phyloP scores from a whole-genome alignment of 306 rosid genomes.

The Boehmeria nivea region DNA sequence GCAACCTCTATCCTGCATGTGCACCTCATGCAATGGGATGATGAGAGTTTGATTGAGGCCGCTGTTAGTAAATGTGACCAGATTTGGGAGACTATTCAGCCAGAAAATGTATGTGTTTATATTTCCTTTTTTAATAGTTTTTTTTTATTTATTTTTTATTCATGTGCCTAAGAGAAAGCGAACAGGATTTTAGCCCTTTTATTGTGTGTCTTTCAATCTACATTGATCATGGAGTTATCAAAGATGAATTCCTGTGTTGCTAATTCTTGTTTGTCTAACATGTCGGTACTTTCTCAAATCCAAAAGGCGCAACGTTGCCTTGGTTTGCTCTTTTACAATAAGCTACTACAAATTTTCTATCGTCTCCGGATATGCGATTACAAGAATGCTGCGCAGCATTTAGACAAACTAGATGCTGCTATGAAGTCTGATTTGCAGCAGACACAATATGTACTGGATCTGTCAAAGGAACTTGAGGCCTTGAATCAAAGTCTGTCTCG shows the following conservation, averaged over 20 bases:
- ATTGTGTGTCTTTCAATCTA: background rate
- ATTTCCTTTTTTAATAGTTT: constrained; percentile 14
- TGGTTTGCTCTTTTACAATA: constrained; percentile 85
- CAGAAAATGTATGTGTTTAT: constrained; percentile 55
- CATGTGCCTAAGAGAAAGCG: background rate
- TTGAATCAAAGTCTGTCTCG: constrained; percentile 82
- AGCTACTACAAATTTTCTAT: constrained; percentile 84
- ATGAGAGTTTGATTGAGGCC: constrained; percentile 63
- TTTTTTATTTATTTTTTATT: constrained; percentile 13
- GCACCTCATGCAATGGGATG: constrained; percentile 94
- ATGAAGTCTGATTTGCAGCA: constrained; percentile 75
- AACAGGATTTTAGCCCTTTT: background rate
- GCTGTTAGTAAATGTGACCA: constrained; percentile 70
- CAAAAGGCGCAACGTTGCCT: constrained; percentile 59
- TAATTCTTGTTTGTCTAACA: background rate
- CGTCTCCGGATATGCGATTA: constrained; percentile 85
- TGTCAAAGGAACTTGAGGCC: constrained; percentile 61
- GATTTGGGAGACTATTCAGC: constrained; percentile 74
- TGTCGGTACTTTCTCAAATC: constrained; percentile 16
- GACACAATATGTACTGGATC: constrained; percentile 54
- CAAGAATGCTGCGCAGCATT: constrained; percentile 85
- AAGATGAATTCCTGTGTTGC: background rate
- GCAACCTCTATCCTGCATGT: constrained; percentile 86
- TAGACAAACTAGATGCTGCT: constrained; percentile 88
- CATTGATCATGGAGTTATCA: too few relatives aligned